A percentile compares a stretch with the other conserved stretches of the same genome.
Evolutionary conservation across 768 basidiomycete species (phyloP).

Genomic region (Suillus placidus): DNA sequence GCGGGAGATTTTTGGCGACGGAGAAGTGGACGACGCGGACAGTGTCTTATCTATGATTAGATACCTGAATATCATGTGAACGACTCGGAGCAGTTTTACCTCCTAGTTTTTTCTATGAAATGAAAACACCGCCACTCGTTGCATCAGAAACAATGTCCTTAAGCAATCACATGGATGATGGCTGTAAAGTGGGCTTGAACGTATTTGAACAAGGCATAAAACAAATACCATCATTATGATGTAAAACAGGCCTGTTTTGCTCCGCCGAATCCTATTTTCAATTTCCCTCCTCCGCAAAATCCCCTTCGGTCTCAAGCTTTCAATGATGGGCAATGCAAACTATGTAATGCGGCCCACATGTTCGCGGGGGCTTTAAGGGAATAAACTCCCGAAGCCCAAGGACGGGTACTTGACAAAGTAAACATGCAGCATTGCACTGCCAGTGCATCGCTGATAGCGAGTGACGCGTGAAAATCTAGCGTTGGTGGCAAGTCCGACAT

Average conservation of each 20-base stretch:
- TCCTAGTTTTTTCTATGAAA: background rate
- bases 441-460: background rate
- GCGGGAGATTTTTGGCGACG: conserved; percentile 2
- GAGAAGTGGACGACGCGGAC: background rate
- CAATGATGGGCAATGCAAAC: background rate
- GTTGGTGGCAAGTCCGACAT: background rate
- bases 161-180: background rate
- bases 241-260: background rate
- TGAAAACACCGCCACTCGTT: background rate
- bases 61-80: background rate
- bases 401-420: too few species aligned
- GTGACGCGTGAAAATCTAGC: too few species aligned
- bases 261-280: background rate
- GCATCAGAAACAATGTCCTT: background rate
- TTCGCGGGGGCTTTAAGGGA: background rate
- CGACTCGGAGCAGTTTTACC: background rate
- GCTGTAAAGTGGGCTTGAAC: background rate
- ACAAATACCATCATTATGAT: background rate
- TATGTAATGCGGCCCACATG: background rate
- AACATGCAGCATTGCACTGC: too few species aligned
- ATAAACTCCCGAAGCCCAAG: background rate
- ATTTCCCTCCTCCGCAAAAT: background rate
- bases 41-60: background rate
- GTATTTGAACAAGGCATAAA: background rate
- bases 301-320: background rate